Evolutionary conservation across 192 early-diverging fungal genomes (phyloP).

Genomic region (Geranomyces variabilis): DNA sequence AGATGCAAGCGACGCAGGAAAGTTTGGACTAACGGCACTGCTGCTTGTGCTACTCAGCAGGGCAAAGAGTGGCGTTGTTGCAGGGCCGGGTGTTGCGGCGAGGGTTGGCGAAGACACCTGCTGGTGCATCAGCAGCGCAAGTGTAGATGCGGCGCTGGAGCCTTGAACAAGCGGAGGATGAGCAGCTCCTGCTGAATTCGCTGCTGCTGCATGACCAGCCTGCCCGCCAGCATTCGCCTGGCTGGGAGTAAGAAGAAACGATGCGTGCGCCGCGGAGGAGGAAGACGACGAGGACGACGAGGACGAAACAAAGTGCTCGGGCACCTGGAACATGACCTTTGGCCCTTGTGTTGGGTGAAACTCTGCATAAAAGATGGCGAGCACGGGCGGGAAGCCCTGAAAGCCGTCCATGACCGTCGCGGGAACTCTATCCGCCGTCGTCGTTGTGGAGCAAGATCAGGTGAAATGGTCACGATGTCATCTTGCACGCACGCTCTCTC

Average conservation of each 20-base stretch:
- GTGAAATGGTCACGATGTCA: too few relatives aligned
- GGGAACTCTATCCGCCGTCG: too few relatives aligned
- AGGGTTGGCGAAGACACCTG: conserved; percentile 2
- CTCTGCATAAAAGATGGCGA: conserved; percentile 79
- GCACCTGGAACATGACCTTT: conserved; percentile 73
- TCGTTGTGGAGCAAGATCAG: too few relatives aligned
- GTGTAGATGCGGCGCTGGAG: background rate
- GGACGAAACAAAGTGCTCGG: conserved; percentile 68
- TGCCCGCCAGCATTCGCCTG: background rate
- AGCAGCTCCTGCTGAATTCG: too few relatives aligned
- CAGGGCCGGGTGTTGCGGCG: background rate
- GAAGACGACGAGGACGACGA: conserved; percentile 13
- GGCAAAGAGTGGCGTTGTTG: too few relatives aligned
- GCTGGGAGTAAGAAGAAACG: background rate
- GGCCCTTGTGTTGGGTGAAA: conserved; percentile 80
- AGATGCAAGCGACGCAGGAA: too few relatives aligned
- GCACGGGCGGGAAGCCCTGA: conserved; percentile 68
- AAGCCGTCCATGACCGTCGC: conserved; percentile 31
- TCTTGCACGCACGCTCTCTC: too few relatives aligned
- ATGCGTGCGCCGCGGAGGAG: background rate
- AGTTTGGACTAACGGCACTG: too few relatives aligned
- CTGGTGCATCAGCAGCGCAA: conserved; percentile 1
- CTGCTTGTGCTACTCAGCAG: too few relatives aligned
- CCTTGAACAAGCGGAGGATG: too few relatives aligned
- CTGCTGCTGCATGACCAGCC: too few relatives aligned